These are phyloP conservation scores for Amanita rubescens DNA, from an alignment of 768 basidiomycete genomes.

Conservation along the genomic window DNA sequence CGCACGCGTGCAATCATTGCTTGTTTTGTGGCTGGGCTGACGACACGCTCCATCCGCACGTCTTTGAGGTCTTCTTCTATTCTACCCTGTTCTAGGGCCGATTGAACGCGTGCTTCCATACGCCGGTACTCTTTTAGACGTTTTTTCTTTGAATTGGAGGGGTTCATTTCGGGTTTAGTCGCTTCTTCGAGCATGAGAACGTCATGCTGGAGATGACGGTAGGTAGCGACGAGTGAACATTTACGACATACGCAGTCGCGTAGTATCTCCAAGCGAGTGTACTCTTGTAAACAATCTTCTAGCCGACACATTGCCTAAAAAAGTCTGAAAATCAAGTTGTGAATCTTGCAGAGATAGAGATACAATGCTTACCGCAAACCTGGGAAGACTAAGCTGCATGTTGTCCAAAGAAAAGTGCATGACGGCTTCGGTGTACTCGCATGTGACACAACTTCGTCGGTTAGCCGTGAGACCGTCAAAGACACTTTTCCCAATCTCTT, in stretches of 20 bases:
- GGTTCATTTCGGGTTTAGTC: slow-evolving; percentile 30
- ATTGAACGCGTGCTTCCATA: slow-evolving; percentile 52
- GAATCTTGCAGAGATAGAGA: slow-evolving; percentile 3
- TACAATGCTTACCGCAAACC: slow-evolving; percentile 42
- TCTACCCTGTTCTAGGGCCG: slow-evolving; percentile 62
- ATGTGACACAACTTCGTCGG: slow-evolving; percentile 76
- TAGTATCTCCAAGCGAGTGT: slow-evolving; percentile 82
- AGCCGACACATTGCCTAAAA: slow-evolving; percentile 56
- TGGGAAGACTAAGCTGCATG: slow-evolving; percentile 72
- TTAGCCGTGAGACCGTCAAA: slow-evolving; percentile 92
- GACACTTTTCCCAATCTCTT: slow-evolving; percentile 47
- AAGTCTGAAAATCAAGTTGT: slow-evolving; percentile 4
- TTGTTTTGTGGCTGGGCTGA: slow-evolving; percentile 76
- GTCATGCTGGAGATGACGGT: slow-evolving; percentile 54
- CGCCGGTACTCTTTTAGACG: slow-evolving; percentile 64
- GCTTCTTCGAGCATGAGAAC: slow-evolving; percentile 47
- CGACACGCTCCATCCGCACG: slow-evolving; percentile 69
- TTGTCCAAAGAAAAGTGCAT: slow-evolving; percentile 89
- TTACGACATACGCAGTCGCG: slow-evolving; percentile 90
- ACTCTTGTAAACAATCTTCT: slow-evolving; percentile 82
- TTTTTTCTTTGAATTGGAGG: slow-evolving; percentile 68
- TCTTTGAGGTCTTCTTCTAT: slow-evolving; percentile 83
- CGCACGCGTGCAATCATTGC: slow-evolving; percentile 87
- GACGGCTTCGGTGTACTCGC: slow-evolving; percentile 91
- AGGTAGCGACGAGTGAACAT: slow-evolving; percentile 81